Evolutionary conservation across 768 basidiomycete genomes (phyloP), one percentile per base, ranked within the genome.

Genomic region (Mycena floridula): DNA sequence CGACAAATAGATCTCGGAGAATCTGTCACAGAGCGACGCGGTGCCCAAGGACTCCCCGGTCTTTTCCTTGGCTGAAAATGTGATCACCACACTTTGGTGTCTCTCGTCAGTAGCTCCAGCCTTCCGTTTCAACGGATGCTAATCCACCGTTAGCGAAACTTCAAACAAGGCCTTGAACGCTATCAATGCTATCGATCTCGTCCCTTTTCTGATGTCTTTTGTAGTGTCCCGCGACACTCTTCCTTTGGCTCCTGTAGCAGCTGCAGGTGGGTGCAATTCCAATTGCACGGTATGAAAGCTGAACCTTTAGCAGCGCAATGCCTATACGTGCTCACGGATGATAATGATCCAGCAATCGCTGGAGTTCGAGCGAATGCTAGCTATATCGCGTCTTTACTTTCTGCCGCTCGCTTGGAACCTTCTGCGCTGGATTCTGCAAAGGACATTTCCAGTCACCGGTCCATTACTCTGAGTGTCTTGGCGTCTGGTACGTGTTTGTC

Each of bases 1-100:
- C n/a, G n/a, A n/a, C n/a, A n/a, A n/a, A 4, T 52, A 95, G 91
- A 84, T 95, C 46, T 87, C 90, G 11, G 66, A 64, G 3, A 81
- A 77, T 0, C 69, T 94, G 24, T 71, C 84, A 8, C 78, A 85
- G 54, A 84, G 79, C 55, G 66, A 89, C 7, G 70, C 72, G 20
- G 66, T 70, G 26, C 70, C 79, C n/a, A 75, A 75, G 68, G 63
- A 66, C n/a, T 68, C 84, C 16, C 72, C 86, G 3, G 81, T 93
- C 2, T 89, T 88, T 54, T 82, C 89, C 53, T 82, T 95, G 53
- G 81, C 93, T 2, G 94, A 96, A 52, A 96, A 92, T 60, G 81
- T 94, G 28, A 88, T 96, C 52, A 94, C 93, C 5, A 79, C 86
- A 13, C 62, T 97, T 21, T 96, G 94, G 94, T 94, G 92, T 65